A percentile compares a stretch with the other conserved stretches of the same genome.
phyloP scores from a whole-genome alignment of 2,329 filamentous ascomycete species.

The Nothomitra cinnamomea region DNA sequence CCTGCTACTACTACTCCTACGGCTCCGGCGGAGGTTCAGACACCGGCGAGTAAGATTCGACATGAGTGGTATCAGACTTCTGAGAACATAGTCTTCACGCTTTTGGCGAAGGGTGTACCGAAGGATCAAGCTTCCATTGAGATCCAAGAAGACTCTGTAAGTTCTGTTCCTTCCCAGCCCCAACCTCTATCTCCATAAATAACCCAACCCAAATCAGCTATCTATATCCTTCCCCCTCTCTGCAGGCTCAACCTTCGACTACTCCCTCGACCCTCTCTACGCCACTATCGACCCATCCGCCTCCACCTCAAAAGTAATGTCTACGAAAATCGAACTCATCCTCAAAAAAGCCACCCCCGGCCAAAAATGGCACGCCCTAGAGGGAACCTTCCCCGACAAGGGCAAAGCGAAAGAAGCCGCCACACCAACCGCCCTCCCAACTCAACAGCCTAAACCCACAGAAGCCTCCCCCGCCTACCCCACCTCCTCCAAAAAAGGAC shows the following conservation, averaged over 20 bases:
- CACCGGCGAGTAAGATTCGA: constrained; percentile 40
- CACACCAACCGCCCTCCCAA: constrained; percentile 7
- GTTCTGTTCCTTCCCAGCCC: constrained; percentile 8
- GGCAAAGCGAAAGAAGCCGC: constrained; percentile 8
- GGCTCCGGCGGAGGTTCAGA: constrained; percentile 13
- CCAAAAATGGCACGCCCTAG: constrained; percentile 49
- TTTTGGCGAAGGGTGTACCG: constrained; percentile 47
- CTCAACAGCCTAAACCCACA: constrained; percentile 12
- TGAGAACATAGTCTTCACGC: constrained; percentile 42
- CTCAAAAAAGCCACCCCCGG: constrained; percentile 50
- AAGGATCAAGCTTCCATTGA: constrained; percentile 38
- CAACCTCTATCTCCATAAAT: constrained; percentile 11
- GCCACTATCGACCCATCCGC: constrained; percentile 42
- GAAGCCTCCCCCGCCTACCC: constrained; percentile 48
- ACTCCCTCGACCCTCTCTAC: constrained; percentile 49
- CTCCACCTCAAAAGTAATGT: constrained; percentile 47
- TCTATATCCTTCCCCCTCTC: constrained; percentile 41
- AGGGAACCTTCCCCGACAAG: constrained; percentile 24
- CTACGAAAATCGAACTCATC: constrained; percentile 64
- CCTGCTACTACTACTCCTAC: background rate
- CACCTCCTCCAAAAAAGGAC: constrained; percentile 65
- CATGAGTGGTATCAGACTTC: constrained; percentile 53
- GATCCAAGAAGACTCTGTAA: constrained; percentile 30
- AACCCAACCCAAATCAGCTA: constrained; percentile 22
- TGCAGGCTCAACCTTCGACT: constrained; percentile 38